Evolutionary conservation across 108 stramenopile species (phyloP).

Genomic region (Chaetoceros tenuissimus): DNA sequence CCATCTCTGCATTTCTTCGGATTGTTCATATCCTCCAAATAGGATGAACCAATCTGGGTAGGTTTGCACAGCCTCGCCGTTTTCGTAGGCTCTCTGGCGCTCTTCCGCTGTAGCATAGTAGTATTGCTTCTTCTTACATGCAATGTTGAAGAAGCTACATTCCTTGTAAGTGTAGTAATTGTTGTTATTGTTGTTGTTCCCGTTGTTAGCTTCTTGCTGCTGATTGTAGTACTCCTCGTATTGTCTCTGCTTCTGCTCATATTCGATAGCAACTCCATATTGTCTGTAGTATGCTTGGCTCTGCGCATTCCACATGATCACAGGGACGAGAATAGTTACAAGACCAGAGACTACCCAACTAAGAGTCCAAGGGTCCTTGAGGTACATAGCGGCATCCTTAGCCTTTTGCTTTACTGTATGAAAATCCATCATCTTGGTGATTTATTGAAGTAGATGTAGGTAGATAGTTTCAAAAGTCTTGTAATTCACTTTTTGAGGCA

Average conservation of each 20-base stretch:
- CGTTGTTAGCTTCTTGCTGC: constrained; percentile 18
- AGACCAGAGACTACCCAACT: constrained; percentile 18
- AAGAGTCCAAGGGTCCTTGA: not conserved
- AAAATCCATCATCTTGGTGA: not conserved
- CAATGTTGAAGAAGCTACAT: constrained; percentile 27
- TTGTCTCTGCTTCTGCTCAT: constrained; percentile 20
- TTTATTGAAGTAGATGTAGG: too few species aligned
- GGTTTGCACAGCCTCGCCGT: not conserved
- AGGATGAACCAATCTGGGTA: constrained; percentile 29
- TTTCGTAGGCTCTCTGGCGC: constrained; percentile 2
- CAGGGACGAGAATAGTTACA: constrained; percentile 20
- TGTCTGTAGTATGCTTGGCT: constrained; percentile 19
- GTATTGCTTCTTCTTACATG: constrained; percentile 15
- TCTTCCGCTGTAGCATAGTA: constrained; percentile 6
- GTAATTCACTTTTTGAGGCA: too few species aligned
- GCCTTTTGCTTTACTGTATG: not conserved
- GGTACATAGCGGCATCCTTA: too few species aligned
- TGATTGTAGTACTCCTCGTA: constrained; percentile 30
- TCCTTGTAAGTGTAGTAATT: constrained; percentile 4
- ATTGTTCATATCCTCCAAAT: constrained; percentile 11
- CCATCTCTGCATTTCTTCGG: constrained; percentile 7
- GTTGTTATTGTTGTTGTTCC: constrained; percentile 8
- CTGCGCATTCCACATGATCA: constrained; percentile 17
- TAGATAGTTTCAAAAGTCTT: too few species aligned
- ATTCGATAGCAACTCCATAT: constrained; percentile 16